Evolutionary conservation across 768 basidiomycete species (phyloP), one percentile per base, ranked within the genome.

Genomic region (Podaxis carcinomalis): DNA sequence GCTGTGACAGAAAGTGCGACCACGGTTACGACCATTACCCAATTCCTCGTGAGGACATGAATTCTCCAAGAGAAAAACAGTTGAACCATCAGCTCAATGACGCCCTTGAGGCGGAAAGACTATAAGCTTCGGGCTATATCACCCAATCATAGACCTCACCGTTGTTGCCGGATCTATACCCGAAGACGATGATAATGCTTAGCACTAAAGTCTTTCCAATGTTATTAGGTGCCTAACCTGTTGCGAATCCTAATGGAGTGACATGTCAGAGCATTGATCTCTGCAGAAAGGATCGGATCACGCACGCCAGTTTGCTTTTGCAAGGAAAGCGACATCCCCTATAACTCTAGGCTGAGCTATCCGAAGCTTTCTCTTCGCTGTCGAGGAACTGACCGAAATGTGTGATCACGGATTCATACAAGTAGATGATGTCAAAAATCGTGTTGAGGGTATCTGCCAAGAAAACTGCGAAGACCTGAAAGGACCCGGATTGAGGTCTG

Each of bases 371-470:
- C 6, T 10, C 35, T 27, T 10, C 11, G 6, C 5, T 27, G 16
- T 23, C n/a, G 16, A 23, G 19, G 10, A 47, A 64, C 72, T 9
- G 51, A 81, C 83, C 79, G 40, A 81, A 84, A 62, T 79, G 72
- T 13, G 68, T 67, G 46, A 84, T 76, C 23, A 83, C 70, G 6
- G 79, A 75, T 7, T 77, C 68, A 59, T 83, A 85, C 13, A 83
- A 55, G 63, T 80, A 80, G 3, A 74, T 61, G 27, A 78, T 66
- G 40, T 80, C 77, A 63, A 81, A 83, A 11, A 71, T 65, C 1
- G 78, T 74, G 63, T 82, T 83, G 28, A 78, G 63, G 0, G 81
- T 82, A 67, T 85, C 83, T 47, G 77, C 78, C 5, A 80, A 21
- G 54, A 83, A 74, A 3, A 84, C 69, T 1, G 44, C 46, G 3